These are phyloP conservation scores for Trichaptum fuscoviolaceum DNA, from an alignment of 768 basidiomycete genomes.

Conservation along the genomic window DNA sequence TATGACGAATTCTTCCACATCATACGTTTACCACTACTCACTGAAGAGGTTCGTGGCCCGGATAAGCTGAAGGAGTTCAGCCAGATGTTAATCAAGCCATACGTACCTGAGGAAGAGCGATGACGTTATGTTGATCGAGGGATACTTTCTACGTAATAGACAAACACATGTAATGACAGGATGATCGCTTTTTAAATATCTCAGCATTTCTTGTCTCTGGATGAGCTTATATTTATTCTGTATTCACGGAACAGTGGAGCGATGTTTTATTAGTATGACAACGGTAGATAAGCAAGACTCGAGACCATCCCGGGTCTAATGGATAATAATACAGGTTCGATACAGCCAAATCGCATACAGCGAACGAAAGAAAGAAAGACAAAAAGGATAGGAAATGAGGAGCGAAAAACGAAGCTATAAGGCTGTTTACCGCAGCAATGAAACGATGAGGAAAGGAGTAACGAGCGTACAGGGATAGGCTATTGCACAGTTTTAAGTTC, in stretches of 20 bases:
- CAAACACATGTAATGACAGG: background rate
- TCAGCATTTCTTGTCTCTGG: too few relatives aligned
- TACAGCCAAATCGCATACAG: background rate
- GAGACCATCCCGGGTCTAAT: background rate
- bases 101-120: slow-evolving; percentile 39
- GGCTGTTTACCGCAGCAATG: background rate
- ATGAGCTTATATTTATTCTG: background rate
- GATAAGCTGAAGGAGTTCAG: slow-evolving; percentile 92
- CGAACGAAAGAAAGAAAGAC: background rate
- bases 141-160: background rate
- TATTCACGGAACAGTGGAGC: background rate
- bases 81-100: slow-evolving; percentile 84
- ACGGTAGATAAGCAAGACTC: background rate
- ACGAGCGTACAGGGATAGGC: background rate
- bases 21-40: slow-evolving; percentile 84
- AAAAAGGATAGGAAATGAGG: background rate
- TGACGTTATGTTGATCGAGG: background rate
- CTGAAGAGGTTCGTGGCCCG: slow-evolving; percentile 94
- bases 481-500: background rate
- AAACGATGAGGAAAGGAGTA: background rate
- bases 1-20: slow-evolving; percentile 99
- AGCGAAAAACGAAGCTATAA: background rate
- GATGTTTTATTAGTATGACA: background rate
- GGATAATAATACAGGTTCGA: background rate
- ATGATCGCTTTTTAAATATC: background rate